Conservation (phyloP, 768 basidiomycete genomes). For the Hirschioporus abietinus region DNA sequence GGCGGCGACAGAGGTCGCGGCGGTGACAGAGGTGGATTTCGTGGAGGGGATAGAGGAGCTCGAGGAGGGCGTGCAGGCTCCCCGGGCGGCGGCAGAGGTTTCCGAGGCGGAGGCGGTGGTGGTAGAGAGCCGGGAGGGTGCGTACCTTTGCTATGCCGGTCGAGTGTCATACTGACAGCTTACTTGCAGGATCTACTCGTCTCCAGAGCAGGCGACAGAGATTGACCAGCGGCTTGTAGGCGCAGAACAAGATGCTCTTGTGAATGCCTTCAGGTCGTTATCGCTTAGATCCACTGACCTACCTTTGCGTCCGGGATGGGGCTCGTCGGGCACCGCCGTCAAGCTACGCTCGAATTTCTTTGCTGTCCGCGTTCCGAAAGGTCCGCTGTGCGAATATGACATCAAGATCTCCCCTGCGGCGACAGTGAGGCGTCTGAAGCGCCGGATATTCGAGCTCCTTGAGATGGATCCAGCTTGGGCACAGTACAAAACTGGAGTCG, state of each 20-base stretch:
- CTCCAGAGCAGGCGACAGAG: slow-evolving; percentile 32
- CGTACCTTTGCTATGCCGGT: slow-evolving; percentile 14
- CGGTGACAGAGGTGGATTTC: slow-evolving; percentile 26
- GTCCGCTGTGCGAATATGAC: slow-evolving; percentile 44
- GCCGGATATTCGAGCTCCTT: slow-evolving; percentile 44
- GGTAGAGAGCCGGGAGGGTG: slow-evolving; percentile 37
- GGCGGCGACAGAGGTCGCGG: slow-evolving; percentile 22
- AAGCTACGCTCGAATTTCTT: slow-evolving; percentile 52
- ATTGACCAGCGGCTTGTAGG: slow-evolving; percentile 48
- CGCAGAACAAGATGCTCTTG: slow-evolving; percentile 37
- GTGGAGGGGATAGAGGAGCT: slow-evolving; percentile 20
- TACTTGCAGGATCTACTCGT: slow-evolving; percentile 33
- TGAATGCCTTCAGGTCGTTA: slow-evolving; percentile 29
- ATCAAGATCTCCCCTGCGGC: slow-evolving; percentile 34
- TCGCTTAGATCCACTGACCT: slow-evolving; percentile 27
- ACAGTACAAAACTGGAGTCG: slow-evolving; percentile 32
- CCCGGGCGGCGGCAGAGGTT: slow-evolving; percentile 23
- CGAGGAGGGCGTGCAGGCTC: slow-evolving; percentile 19
- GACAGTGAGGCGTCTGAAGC: slow-evolving; percentile 33
- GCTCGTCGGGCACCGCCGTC: slow-evolving; percentile 36
- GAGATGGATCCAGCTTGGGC: slow-evolving; percentile 37
- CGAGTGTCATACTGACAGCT: slow-evolving; percentile 5
- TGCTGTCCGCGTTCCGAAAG: slow-evolving; percentile 40
- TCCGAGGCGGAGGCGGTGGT: slow-evolving; percentile 25
- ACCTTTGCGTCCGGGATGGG: slow-evolving; percentile 46